These are phyloP conservation scores for Spathaspora sp. DNA, from an alignment of 1,139 yeast genomes.

Conservation along the genomic window DNA sequence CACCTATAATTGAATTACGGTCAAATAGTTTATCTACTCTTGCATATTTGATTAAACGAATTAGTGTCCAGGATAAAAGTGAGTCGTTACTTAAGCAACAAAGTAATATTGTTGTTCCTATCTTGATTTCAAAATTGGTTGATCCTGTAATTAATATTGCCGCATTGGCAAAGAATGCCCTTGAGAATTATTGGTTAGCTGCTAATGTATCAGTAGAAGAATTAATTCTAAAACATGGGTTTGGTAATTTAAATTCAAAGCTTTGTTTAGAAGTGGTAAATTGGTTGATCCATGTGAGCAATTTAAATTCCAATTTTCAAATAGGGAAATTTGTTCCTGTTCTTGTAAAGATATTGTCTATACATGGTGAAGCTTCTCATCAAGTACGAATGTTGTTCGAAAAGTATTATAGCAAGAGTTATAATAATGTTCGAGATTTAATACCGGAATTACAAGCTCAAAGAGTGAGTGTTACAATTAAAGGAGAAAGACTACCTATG, in stretches of 20 bases:
- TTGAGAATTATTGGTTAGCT: conserved; percentile 69
- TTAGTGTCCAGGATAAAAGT: conserved; percentile 66
- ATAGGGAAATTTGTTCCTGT: conserved; percentile 27
- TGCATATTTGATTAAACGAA: conserved; percentile 74
- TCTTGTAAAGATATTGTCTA: conserved; percentile 6
- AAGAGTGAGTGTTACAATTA: conserved; percentile 20
- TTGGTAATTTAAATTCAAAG: conserved; percentile 37
- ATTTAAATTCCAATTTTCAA: conserved; percentile 34
- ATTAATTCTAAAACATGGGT: conserved; percentile 49
- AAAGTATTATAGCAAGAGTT: conserved; percentile 28
- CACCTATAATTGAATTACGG: conserved; percentile 41
- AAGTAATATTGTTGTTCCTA: conserved; percentile 54
- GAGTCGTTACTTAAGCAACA: conserved; percentile 46
- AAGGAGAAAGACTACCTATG: background rate
- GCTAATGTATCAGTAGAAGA: conserved; percentile 56
- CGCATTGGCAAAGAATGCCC: conserved; percentile 53
- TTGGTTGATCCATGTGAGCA: conserved; percentile 33
- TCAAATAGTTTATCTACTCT: conserved; percentile 61
- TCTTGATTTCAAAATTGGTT: conserved; percentile 52
- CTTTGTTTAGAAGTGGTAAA: conserved; percentile 43
- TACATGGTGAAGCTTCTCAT: conserved; percentile 9
- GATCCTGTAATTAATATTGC: conserved; percentile 46
- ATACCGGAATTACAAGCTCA: conserved; percentile 45
- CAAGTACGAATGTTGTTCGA: conserved; percentile 20
- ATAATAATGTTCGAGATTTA: conserved; percentile 40